Evolutionary conservation across 768 basidiomycete species (phyloP), one percentile per base, ranked within the genome.

Genomic region (Royoungia palumana): DNA sequence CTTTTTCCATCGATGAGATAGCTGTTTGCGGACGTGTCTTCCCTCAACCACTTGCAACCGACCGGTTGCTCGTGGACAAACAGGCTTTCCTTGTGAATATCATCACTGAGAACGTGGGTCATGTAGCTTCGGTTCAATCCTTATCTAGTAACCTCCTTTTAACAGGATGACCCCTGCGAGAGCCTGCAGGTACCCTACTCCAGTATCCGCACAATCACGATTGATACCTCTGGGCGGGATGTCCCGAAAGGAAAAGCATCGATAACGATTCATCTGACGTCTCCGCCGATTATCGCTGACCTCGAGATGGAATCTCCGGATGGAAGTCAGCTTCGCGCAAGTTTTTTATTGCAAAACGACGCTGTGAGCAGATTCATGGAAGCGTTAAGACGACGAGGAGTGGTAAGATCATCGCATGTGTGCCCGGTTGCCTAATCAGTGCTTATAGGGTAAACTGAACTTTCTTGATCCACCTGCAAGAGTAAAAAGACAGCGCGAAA

Each of bases 11-110:
- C 14, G 60, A 64, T 11, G 63, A 72, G 37, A 70, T 83, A 49
- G 51, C 56, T 9, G 61, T 75, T 10, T 69, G 71, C 47, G 71
- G 64, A 27, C 50, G 42, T 27, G 46, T 61, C 25, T 70, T 69
- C 35, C 69, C 65, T 20, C 68, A 68, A 44, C 55, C 70, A 35
- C 71, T 72, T 41, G 58, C 62, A 2, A 61, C 72, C 0, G 76
- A 79, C 47, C 70, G 76, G 24, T 53, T 85, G 40, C 79, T 78
- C 55, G 59, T 81, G 41, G 83, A 86, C 51, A 70, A 68, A 22
- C 70, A 64, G 39, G 70, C 66, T 4, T 75, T 86, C 51, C 59
- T 80, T n/a, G 75, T 66, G 2, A 84, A 81, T 51, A 65, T 83
- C 19, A 64, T 69, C 10, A 41, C 36, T 25, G 55, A 57, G 34